phyloP scores from a whole-genome alignment of 2,329 filamentous ascomycete genomes.

The Trichoderma brevicompactum region DNA sequence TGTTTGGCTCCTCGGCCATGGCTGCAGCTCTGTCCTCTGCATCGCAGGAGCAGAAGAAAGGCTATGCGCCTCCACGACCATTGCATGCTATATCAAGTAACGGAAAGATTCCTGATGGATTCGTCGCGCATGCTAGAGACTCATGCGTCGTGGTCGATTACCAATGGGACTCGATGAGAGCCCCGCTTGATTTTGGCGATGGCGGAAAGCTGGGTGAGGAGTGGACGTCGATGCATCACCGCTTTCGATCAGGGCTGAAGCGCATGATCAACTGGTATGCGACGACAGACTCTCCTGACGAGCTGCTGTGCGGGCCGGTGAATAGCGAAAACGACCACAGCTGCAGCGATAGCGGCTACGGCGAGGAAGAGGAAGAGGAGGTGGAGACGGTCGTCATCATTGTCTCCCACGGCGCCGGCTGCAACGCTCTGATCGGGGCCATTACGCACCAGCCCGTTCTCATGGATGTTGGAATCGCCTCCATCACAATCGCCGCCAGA shows the following conservation, averaged over 20 bases:
- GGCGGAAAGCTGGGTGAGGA: slow-evolving; percentile 90
- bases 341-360: slow-evolving; percentile 31
- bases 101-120: slow-evolving; percentile 82
- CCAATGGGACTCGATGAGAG: slow-evolving; percentile 91
- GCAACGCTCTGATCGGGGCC: slow-evolving; percentile 91
- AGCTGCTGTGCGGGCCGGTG: slow-evolving; percentile 53
- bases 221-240: slow-evolving; percentile 92
- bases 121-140: slow-evolving; percentile 88
- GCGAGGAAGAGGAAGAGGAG: slow-evolving; percentile 59
- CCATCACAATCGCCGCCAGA: slow-evolving; percentile 83
- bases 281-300: slow-evolving; percentile 55
- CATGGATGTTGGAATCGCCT: slow-evolving; percentile 87
- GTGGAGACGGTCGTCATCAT: slow-evolving; percentile 81
- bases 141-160: slow-evolving; percentile 87
- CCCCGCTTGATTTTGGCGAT: slow-evolving; percentile 79
- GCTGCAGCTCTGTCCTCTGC: slow-evolving; percentile 42
- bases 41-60: slow-evolving; percentile 39
- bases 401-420: slow-evolving; percentile 93
- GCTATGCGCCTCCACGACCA: slow-evolving; percentile 77
- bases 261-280: slow-evolving; percentile 84
- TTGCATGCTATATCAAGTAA: slow-evolving; percentile 81
- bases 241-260: slow-evolving; percentile 80
- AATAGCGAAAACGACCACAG: slow-evolving; percentile 37
- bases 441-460: slow-evolving; percentile 90
- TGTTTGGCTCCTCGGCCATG: slow-evolving; percentile 39